Base-by-base conservation (phyloP, 495 filamentous ascomycete genomes). In the Aspergillus haitiensis region DNA sequence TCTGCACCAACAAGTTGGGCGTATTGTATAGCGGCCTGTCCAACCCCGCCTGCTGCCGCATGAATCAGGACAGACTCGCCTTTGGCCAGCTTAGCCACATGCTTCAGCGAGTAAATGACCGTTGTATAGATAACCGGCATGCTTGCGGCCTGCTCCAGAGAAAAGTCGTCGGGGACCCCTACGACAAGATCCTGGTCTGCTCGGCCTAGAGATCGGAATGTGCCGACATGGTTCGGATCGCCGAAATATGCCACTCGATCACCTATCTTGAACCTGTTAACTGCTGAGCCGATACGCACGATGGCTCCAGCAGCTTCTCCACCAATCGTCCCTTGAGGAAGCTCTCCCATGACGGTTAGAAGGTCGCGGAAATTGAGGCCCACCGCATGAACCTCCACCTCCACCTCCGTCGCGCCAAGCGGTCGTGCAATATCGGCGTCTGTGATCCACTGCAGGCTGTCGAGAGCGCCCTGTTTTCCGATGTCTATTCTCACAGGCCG, bases 31-130 rank as follows among this genome's bases (percentile, higher is more conserved):
- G 85, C 81, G 11, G 84, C 84, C 63, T 87, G 84, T 4, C 85
- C 86, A 2, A 86, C 75, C 5, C 76, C 80, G 15, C 84, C 82
- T 6, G 84, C 72, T 16, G 79, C 86, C 0, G 74, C 74, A 58
- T 88, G 82, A 52, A 89, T 84, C 16, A 89, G 73, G 2, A 88
- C 45, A 0, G 68, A 75, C 58, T 88, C 80, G 16, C 75, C 83
- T 3, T 75, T 32, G 12, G 5, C 81, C 80, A 44, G n/a, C 1
- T 49, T 48, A 1, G 77, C 82, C 6, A 70, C 67, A 18, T 81
- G 76, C n/a, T 32, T 11, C 2, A 59, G 35, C 9, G 18, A 37
- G 7, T 36, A 13, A 13, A 47, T 37, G n/a, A 21, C 58, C 1
- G 50, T 54, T 11, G 21, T 37, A 13, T 36, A 48, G 1, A 48